phyloP scores from a whole-genome alignment of 306 rosid genomes.

The Prunus armeniaca region DNA sequence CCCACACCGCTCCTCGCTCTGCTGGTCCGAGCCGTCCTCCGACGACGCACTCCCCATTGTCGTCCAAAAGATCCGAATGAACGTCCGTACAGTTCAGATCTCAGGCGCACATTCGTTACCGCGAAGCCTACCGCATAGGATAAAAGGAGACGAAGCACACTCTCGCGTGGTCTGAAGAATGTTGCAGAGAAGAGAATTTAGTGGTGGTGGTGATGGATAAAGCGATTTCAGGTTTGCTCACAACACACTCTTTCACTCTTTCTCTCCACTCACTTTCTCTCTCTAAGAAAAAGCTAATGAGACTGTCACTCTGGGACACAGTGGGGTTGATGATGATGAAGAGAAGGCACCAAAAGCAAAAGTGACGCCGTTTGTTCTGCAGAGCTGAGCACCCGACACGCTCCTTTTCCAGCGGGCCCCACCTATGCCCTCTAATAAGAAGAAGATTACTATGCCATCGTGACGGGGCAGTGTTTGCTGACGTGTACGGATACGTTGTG shows the following conservation, averaged over 20 bases:
- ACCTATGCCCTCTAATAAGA: background rate
- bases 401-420: slow-evolving; percentile 41
- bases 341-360: slow-evolving; percentile 41
- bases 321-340: slow-evolving; percentile 2
- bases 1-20: slow-evolving; percentile 78
- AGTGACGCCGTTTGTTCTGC: slow-evolving; percentile 69
- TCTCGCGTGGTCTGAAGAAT: slow-evolving; percentile 3
- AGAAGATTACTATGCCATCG: background rate
- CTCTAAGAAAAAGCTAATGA: background rate
- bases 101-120: slow-evolving; percentile 32
- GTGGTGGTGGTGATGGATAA: slow-evolving; percentile 1
- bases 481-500: slow-evolving; percentile 1
- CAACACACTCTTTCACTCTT: slow-evolving; percentile 8
- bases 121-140: background rate
- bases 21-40: slow-evolving; percentile 74
- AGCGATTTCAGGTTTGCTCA: background rate
- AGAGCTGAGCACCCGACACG: slow-evolving; percentile 55
- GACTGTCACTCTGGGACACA: background rate
- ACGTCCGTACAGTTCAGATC: slow-evolving; percentile 14
- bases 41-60: slow-evolving; percentile 71
- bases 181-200: background rate
- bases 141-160: too few relatives aligned
- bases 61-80: background rate
- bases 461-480: slow-evolving; percentile 7
- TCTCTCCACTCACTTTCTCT: slow-evolving; percentile 5